Evolutionary conservation across 1,139 yeast species (phyloP).

Genomic region (Zygoascus meyerae): DNA sequence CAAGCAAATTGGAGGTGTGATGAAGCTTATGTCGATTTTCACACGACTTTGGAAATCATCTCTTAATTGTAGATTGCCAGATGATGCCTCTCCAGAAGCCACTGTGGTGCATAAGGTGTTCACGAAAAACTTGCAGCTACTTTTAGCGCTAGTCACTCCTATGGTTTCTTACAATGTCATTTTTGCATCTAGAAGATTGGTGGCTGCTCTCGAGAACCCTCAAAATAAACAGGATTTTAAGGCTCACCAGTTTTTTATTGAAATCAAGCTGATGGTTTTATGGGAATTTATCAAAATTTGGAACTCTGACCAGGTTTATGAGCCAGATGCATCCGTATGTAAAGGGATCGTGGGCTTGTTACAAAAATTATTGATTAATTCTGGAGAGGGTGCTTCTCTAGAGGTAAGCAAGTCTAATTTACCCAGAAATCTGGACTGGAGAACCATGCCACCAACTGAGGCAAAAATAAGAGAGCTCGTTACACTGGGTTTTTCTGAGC

Average conservation of each 20-base stretch:
- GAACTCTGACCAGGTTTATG: slow-evolving; percentile 24
- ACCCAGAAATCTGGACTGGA: slow-evolving; percentile 32
- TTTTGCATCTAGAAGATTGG: slow-evolving; percentile 17
- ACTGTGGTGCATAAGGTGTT: neutral
- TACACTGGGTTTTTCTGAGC: slow-evolving; percentile 41
- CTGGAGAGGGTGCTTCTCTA: slow-evolving; percentile 20
- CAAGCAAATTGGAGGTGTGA: slow-evolving; percentile 31
- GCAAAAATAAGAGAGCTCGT: slow-evolving; percentile 45
- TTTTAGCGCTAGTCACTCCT: slow-evolving; percentile 10
- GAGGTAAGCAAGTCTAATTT: slow-evolving; percentile 14
- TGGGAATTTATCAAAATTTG: slow-evolving; percentile 24
- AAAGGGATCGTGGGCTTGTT: slow-evolving; percentile 22
- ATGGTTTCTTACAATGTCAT: slow-evolving; percentile 22
- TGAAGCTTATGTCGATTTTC: slow-evolving; percentile 24
- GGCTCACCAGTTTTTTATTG: slow-evolving; percentile 31
- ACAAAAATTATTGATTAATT: slow-evolving; percentile 20
- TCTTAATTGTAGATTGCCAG: slow-evolving; percentile 11
- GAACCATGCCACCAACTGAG: slow-evolving; percentile 48
- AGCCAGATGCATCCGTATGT: slow-evolving; percentile 21
- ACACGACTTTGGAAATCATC: slow-evolving; percentile 21
- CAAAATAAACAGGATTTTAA: slow-evolving; percentile 24
- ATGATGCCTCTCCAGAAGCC: slow-evolving; percentile 13
- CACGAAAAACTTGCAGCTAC: neutral
- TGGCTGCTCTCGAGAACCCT: slow-evolving; percentile 10
- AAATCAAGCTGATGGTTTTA: slow-evolving; percentile 27